Base-by-base conservation (phyloP, 371 early-diverging fungal genomes). In the Funneliformis caledonium region DNA sequence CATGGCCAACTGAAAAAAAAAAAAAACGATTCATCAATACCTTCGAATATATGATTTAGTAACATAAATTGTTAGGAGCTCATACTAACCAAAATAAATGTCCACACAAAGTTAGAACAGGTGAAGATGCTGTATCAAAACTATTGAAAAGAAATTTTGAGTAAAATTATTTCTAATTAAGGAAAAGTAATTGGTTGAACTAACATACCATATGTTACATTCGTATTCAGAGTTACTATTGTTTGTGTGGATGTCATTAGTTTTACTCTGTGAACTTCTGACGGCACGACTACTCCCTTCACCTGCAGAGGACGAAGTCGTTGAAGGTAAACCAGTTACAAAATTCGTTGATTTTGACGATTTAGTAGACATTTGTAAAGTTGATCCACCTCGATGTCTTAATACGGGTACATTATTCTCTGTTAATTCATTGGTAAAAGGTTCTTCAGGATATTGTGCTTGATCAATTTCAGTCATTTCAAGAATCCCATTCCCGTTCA, bases 101-200 rank as follows among this genome's bases (percentile, higher is more conserved):
- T 1, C 94, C 94, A 82, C 94, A 94, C 31, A 92, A 75, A 12
- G 94, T 94, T 65, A 94, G 81, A 10, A 94, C 94, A 9, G 93
- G 93, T n/a, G 90, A 86, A 12, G 87, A 86, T 14, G 93, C 91
- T 4, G 92, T 89, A 80, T 94, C 94, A 82, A 94, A 92, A 80
- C 94, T 88, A 62, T 82, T 11, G 50, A 11, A 19, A 79, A 37
- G 12, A 62, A 45, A 43, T 26, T 26, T 72, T 52, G 7, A 69
- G 11, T 72, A 33, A 70, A 47, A 52, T 26, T 52, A 14, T 16
- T 12, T 22, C 11, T 16, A 12, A 10, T 60, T 7, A 19, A 78
- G 6, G 22, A 61, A 56, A 31, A 73, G 12, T 4, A 37, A 11
- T 16, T 72, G 12, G 10, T 1, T 52, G 22, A 16, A 19, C 10